These are phyloP conservation scores for Rhododendron kiyosumense DNA, from an alignment of 148 eudicot species.

Conservation along the genomic window DNA sequence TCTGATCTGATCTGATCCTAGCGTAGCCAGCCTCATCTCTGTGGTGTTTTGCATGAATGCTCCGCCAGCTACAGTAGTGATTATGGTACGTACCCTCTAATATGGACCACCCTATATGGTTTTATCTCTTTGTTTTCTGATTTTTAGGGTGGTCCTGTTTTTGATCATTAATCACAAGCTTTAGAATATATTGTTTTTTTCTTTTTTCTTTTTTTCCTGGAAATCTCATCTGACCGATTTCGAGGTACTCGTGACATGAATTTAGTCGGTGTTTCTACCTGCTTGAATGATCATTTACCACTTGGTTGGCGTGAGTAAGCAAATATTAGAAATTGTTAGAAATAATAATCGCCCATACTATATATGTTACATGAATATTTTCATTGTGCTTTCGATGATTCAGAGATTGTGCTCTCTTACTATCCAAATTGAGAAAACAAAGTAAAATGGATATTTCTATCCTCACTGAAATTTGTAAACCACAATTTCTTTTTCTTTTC, in stretches of 20 bases:
- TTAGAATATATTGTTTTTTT: neutral
- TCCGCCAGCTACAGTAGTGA: neutral
- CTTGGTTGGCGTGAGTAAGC: neutral
- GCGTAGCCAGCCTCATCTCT: neutral
- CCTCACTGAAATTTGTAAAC: neutral
- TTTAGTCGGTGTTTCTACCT: neutral
- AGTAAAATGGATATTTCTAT: neutral
- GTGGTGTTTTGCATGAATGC: neutral
- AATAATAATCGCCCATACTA: neutral
- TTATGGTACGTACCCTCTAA: neutral
- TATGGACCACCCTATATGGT: neutral
- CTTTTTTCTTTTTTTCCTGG: neutral
- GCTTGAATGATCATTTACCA: neutral
- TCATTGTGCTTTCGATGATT: neutral
- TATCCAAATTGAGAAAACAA: neutral
- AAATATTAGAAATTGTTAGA: neutral
- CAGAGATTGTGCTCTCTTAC: neutral
- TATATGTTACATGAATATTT: neutral
- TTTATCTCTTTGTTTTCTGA: neutral
- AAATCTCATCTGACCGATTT: neutral
- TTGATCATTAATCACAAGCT: neutral
- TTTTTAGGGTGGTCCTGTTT: neutral
- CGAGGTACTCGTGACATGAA: neutral
- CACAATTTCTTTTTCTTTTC: neutral
- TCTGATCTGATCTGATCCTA: neutral